Conservation (phyloP, 2,329 filamentous ascomycete species). For the Penicillium sp. region DNA sequence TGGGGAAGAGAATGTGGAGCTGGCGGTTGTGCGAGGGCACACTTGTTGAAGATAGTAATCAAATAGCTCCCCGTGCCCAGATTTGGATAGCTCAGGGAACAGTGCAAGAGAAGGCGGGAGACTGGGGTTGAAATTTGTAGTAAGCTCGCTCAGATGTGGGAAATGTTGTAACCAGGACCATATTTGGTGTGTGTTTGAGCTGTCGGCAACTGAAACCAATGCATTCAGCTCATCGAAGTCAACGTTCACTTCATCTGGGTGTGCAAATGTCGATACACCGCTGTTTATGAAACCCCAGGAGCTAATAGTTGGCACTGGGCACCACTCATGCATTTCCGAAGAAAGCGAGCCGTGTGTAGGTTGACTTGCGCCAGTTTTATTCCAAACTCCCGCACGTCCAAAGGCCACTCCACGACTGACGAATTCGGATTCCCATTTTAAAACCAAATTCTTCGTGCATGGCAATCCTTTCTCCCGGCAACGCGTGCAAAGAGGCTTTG, state of each 20-base stretch:
- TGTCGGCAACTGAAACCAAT: constrained; percentile 7
- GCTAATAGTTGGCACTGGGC: constrained; percentile 25
- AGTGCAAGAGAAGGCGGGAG: constrained; percentile 23
- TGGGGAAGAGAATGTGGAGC: constrained; percentile 34
- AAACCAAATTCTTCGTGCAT: constrained; percentile 37
- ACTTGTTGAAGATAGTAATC: constrained; percentile 43
- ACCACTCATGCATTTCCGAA: constrained; percentile 27
- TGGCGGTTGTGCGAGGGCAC: constrained; percentile 42
- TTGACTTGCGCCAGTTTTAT: constrained; percentile 25
- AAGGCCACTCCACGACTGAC: constrained; percentile 42
- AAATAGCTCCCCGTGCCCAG: constrained; percentile 33
- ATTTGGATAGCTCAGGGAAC: constrained; percentile 30
- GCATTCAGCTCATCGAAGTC: constrained; percentile 22
- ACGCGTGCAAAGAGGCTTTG: constrained; percentile 38
- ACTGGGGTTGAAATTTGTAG: background rate
- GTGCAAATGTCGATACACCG: constrained; percentile 28
- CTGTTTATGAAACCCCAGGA: constrained; percentile 36
- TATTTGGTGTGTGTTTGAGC: constrained; percentile 4
- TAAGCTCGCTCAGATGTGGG: constrained; percentile 3
- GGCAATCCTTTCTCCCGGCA: constrained; percentile 36
- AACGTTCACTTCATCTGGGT: constrained; percentile 26
- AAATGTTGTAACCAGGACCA: constrained; percentile 7
- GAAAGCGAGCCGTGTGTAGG: constrained; percentile 17
- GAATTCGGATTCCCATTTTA: constrained; percentile 44
- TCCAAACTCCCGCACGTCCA: constrained; percentile 44